Conservation (phyloP, 2,329 filamentous ascomycete species). For the Pestalotiopsis sp. region DNA sequence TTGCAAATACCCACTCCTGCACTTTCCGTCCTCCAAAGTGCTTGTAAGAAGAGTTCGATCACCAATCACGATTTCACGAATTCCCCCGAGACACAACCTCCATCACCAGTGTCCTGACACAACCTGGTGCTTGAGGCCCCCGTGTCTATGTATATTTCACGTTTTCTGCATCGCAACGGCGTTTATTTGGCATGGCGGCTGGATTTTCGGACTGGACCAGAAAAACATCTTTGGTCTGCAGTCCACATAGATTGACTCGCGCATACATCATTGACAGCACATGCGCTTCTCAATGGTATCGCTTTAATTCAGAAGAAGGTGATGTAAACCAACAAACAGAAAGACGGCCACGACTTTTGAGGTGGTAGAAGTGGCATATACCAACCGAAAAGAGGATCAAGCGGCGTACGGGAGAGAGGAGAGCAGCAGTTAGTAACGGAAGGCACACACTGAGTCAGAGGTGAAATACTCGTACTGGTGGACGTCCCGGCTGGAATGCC, state of each 20-base stretch:
- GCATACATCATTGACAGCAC: slow-evolving; percentile 38
- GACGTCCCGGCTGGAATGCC: slow-evolving; percentile 6
- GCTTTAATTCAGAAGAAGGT: slow-evolving; percentile 36
- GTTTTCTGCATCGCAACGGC: slow-evolving; percentile 59
- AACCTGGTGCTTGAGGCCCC: background rate
- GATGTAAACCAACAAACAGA: background rate
- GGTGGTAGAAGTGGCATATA: slow-evolving; percentile 11
- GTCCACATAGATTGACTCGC: slow-evolving; percentile 32
- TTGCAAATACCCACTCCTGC: slow-evolving; percentile 15
- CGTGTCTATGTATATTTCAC: slow-evolving; percentile 30
- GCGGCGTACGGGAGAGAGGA: background rate
- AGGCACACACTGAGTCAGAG: background rate
- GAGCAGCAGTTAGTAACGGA: background rate
- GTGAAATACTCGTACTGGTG: background rate
- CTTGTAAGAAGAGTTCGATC: slow-evolving; percentile 25
- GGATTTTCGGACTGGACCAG: slow-evolving; percentile 25
- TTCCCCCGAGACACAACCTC: background rate
- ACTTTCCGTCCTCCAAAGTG: slow-evolving; percentile 16
- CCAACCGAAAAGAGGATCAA: background rate
- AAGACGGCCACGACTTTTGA: slow-evolving; percentile 1
- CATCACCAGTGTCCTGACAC: background rate
- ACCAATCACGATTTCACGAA: slow-evolving; percentile 33
- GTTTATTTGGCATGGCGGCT: slow-evolving; percentile 40
- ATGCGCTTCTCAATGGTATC: slow-evolving; percentile 43
- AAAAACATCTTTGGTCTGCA: slow-evolving; percentile 30